Conservation (phyloP, 495 filamentous ascomycete species). For the Barbatosphaeria neglecta region DNA sequence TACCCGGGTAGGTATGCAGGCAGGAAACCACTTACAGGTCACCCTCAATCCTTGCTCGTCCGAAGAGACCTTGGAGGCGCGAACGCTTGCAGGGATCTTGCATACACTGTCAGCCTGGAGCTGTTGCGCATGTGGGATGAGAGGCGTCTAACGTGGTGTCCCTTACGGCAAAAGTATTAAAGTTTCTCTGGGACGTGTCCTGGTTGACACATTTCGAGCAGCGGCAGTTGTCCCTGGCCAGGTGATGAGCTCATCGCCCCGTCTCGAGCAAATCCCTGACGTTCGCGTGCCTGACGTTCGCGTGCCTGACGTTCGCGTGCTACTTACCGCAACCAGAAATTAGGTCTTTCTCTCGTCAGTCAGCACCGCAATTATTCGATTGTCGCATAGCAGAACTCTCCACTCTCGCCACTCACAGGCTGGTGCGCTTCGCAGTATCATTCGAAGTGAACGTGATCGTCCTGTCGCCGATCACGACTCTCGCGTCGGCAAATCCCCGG, state of each 20-base stretch:
- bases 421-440: neutral
- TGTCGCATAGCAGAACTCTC: neutral
- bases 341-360: neutral
- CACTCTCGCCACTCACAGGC: neutral
- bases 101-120: neutral
- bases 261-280: no score
- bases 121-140: neutral
- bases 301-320: neutral
- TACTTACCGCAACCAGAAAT: neutral
- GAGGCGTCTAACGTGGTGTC: neutral
- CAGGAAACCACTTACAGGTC: conserved; percentile 11
- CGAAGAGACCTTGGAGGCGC: neutral
- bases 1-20: neutral
- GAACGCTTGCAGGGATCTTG: neutral
- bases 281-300: no score
- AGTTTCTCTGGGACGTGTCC: neutral
- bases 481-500: neutral
- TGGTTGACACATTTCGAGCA: neutral
- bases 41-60: conserved; percentile 10
- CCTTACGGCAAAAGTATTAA: neutral
- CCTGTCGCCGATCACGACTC: neutral
- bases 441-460: neutral
- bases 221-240: neutral
- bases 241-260: neutral
- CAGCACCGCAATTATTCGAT: neutral